Evolutionary conservation across 495 filamentous ascomycete species (phyloP), one percentile per base, ranked within the genome.

Genomic region (Sphaerosporella brunnea): DNA sequence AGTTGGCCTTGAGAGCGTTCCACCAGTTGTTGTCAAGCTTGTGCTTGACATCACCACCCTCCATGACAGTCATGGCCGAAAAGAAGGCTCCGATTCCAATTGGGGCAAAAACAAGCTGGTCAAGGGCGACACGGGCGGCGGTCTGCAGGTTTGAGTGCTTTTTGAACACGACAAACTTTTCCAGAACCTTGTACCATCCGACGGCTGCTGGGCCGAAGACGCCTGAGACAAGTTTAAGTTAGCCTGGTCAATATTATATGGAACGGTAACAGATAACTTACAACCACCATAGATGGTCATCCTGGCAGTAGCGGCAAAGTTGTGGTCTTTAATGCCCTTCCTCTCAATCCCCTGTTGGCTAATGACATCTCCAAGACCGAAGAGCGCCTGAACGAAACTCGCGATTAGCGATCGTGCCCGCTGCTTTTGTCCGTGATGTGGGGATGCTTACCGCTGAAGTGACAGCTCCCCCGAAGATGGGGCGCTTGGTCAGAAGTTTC

Each of bases 261-360:
- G 43, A 36, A 48, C 36, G 25, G 13, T 26, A 45, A 24, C 48
- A 49, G 26, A 25, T 64, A 66, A 32, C 45, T 10, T 72, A 90
- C 82, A 73, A 54, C 90, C 90, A 55, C 90, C 90, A 58, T 97
- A 97, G 43, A 83, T 64, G 21, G 78, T 81, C 90, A 97, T 95
- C 47, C 90, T 79, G 1, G 74, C 79, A 1, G 88, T 95, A 26
- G 90, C 75, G 15, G 70, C 69, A 32, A 82, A 62, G 57, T 94
- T 80, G 57, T 97, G 90, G 51, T 85, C 82, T 38, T 78, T 65
- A 23, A 80, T 50, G 26, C 86, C 87, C 54, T 69, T 73, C 60
- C 74, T 77, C 65, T 96, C 90, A 44, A 97, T 82, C n/a, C 67
- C 70, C 64, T 97, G 90, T 58, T 97, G 90, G n/a, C 90, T 84